These are phyloP conservation scores for Garcia nutans DNA, from an alignment of 345 rosid genomes.

Conservation along the genomic window DNA sequence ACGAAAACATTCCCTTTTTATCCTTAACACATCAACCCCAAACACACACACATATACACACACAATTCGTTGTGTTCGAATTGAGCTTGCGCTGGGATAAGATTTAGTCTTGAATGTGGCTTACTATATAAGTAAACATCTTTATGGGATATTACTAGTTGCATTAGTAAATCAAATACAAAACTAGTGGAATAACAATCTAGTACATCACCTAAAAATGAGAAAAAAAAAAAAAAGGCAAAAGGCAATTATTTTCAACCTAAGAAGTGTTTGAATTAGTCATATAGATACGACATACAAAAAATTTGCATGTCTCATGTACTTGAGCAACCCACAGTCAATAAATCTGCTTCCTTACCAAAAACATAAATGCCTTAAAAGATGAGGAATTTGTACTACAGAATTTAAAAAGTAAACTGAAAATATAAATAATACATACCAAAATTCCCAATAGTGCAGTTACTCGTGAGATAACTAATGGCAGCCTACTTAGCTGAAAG, in stretches of 20 bases:
- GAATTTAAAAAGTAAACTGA: background rate
- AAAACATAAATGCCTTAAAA: background rate
- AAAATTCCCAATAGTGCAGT: conserved; percentile 80
- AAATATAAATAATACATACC: conserved; percentile 46
- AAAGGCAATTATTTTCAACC: background rate
- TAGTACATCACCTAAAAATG: background rate
- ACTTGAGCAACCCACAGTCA: background rate
- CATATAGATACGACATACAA: no score
- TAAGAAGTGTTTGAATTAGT: background rate
- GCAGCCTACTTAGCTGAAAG: conserved; percentile 66
- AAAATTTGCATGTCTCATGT: background rate
- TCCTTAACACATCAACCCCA: no score
- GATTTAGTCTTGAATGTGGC: no score
- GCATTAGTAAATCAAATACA: background rate
- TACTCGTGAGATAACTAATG: conserved; percentile 74
- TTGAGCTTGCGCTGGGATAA: no score
- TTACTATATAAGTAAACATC: no score
- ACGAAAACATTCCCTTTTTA: no score
- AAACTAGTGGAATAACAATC: background rate
- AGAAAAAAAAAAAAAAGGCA: no score
- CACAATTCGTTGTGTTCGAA: no score
- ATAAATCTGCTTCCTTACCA: background rate
- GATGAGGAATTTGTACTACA: background rate
- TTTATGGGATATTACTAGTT: background rate
- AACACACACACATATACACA: no score